Conservation (phyloP, 2,329 filamentous ascomycete genomes). For the Aspergillus latus region DNA sequence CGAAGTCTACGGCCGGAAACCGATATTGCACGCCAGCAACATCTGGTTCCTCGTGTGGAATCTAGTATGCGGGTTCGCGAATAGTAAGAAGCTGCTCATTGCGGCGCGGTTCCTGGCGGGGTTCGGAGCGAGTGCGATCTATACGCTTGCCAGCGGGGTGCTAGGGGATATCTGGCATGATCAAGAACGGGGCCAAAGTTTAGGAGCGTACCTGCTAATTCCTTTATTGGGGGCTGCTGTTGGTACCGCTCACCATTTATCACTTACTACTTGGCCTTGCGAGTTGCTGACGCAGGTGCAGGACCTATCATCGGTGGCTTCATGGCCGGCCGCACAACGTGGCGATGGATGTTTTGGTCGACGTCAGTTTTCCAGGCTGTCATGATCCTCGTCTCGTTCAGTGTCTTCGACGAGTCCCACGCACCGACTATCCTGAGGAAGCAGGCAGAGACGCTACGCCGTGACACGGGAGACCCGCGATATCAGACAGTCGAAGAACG, state of each 20-base stretch:
- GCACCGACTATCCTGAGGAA: constrained; percentile 58
- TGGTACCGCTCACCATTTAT: constrained; percentile 27
- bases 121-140: constrained; percentile 7
- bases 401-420: constrained; percentile 62
- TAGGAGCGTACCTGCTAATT: constrained; percentile 6
- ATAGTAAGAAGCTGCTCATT: constrained; percentile 3
- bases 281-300: neutral
- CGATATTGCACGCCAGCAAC: constrained; percentile 6
- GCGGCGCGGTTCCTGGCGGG: constrained; percentile 8
- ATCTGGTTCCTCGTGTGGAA: constrained; percentile 12
- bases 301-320: constrained; percentile 64
- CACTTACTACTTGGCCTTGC: neutral
- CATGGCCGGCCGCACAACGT: constrained; percentile 47
- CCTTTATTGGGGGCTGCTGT: neutral
- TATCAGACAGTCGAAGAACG: neutral
- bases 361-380: constrained; percentile 60
- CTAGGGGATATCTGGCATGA: constrained; percentile 6
- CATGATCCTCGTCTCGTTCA: constrained; percentile 59
- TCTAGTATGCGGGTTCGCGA: constrained; percentile 8
- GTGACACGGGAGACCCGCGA: neutral
- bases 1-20: constrained; percentile 10
- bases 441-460: constrained; percentile 47
- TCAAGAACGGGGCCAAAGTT: constrained; percentile 6
- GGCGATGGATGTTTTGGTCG: constrained; percentile 45
- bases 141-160: neutral